A percentile compares a stretch with the other conserved stretches of the same genome.
Conservation (phyloP, 139 green algal species). For the Chlamydomonas sp. region DNA sequence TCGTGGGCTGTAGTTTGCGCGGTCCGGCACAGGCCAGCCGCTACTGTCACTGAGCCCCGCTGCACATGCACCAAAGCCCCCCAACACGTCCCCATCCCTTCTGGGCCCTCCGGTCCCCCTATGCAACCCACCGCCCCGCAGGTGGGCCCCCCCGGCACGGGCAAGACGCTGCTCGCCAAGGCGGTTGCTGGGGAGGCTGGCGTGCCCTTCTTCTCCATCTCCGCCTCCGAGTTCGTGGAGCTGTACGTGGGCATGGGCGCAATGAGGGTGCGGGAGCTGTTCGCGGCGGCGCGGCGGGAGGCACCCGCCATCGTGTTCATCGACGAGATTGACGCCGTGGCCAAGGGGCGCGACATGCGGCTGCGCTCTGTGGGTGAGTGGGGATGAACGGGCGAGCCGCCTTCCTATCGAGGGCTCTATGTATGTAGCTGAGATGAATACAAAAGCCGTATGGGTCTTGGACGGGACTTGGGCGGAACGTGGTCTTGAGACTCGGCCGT, state of each 20-base stretch:
- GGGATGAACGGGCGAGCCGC: background rate
- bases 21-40: background rate
- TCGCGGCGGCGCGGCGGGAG: constrained; percentile 76
- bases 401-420: too few species aligned
- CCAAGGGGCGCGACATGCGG: constrained; percentile 76
- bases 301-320: constrained; percentile 94
- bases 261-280: constrained; percentile 85
- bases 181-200: constrained; percentile 80
- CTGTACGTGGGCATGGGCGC: constrained; percentile 95
- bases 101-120: background rate
- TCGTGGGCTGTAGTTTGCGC: background rate
- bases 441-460: too few species aligned
- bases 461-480: too few species aligned
- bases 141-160: constrained; percentile 78
- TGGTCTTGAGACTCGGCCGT: too few species aligned
- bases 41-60: too few species aligned
- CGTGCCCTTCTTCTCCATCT: constrained; percentile 90
- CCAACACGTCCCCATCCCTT: too few species aligned
- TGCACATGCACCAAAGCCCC: too few species aligned
- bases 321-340: constrained; percentile 93
- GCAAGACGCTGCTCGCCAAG: constrained; percentile 86
- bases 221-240: constrained; percentile 90
- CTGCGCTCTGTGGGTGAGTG: constrained; percentile 65
- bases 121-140: constrained; percentile 59
- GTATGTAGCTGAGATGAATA: too few species aligned